Evolutionary conservation across 164 flowering plant species (phyloP), one percentile per base, ranked within the genome.

Genomic region (Warburgia ugandensis): DNA sequence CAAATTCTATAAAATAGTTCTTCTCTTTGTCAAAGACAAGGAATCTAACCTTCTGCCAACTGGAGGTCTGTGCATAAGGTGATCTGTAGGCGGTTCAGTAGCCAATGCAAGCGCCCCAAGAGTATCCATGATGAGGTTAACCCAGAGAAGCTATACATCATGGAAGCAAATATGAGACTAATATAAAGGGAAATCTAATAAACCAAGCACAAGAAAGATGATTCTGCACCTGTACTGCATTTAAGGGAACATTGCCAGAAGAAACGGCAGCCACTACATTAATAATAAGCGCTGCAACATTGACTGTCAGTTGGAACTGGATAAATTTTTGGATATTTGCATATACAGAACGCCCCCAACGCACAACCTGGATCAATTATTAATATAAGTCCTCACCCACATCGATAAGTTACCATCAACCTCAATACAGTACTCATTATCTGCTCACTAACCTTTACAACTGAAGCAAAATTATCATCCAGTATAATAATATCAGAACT

Each of bases 41-140:
- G 42, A 48, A 29, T 47, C 67, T 54, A 65, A 87, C 97, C 83
- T 87, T 50, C 95, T 65, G 52, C 99, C 95, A 54, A 88, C 95
- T 8, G 99, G 97, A 19, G 73, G 21, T 62, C 97, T 73, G 22
- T 68, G 63, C 99, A 92, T 92, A 42, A 92, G 79, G 58, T 92
- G 86, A 68, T 92, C 87, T 1, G 97, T 86, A 13, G 97, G 99
- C 48, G 95, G 97, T 68, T 88, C 99, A 28, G 99, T 88, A 16
- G 99, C 99, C 67, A 92, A 68, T 3, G 99, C 99, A 61, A 92
- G 79, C 27, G 94, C 99, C 59, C 97, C 99, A 50, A 92, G 85
- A 32, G 97, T 92, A 65, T 92, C 97, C 97, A 88, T 88, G 56
- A 92, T 88, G 41, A 92, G 92, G 63, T 92, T 86, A 38, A 92